Evolutionary conservation across 2,329 filamentous ascomycete species (phyloP), one percentile per base, ranked within the genome.

Genomic region (Alternaria consortialis): DNA sequence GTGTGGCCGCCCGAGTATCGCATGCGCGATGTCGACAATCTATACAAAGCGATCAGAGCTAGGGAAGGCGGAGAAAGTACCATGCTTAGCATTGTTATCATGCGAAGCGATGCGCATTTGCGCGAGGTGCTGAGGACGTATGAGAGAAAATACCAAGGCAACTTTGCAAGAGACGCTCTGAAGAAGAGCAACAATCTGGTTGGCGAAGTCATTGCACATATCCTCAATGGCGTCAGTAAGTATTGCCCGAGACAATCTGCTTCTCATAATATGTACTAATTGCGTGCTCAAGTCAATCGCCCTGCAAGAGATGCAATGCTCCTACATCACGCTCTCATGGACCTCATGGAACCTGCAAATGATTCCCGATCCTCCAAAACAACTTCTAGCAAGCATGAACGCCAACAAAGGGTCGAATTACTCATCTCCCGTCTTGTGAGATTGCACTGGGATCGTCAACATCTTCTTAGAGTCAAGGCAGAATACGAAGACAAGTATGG

Each of bases 301-400:
- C 94, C 95, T 6, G 93, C 97, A 64, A 92, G 95, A 56, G 95
- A 98, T 78, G 93, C 94, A 3, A 86, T 97, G 37, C 88, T 98
- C 3, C 84, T 99, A 2, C 90, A 97, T 79, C 95, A 98, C 81
- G 94, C 95, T 2, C 88, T 98, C 66, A 74, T 76, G 55, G 90
- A 89, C 20, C 80, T 84, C 31, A 79, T 80, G 55, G 77, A 80
- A 15, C 70, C 76, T 2, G 60, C 75, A 4, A 64, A 66, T 34
- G 75, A 79, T 8, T 58, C 68, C 17, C 62, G 62, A 20, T 63
- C 65, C 1, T 69, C 70, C 7, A 68, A 73, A 25, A 31, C 65
- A 5, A 52, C 68, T 5, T 71, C 66, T 61, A 77, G 65, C 72
- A 78, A 78, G 46, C 77, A 79, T 50, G 76, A 79, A 25, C 73